Conservation (phyloP, 768 basidiomycete species). For the Lactifluus pinguis region DNA sequence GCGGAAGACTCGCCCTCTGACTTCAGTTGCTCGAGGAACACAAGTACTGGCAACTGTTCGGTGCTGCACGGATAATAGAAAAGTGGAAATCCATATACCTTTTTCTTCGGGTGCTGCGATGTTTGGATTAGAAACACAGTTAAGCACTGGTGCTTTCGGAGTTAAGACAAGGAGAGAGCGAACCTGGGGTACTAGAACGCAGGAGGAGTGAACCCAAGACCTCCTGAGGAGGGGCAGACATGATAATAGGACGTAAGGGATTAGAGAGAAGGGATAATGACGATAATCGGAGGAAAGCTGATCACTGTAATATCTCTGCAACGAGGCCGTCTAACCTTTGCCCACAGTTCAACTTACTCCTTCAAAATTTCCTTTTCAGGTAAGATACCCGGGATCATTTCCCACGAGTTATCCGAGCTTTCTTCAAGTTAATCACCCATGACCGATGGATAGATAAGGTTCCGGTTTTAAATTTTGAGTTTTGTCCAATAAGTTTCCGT, state of each 20-base stretch:
- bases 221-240: slow-evolving; percentile 13
- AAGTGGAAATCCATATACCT: neutral
- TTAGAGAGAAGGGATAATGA: neutral
- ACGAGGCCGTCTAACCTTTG: slow-evolving; percentile 1
- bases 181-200: slow-evolving; percentile 21
- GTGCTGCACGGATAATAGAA: neutral
- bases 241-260: slow-evolving; percentile 1
- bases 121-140: neutral
- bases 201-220: slow-evolving; percentile 18
- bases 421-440: neutral
- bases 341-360: slow-evolving; percentile 8
- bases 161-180: neutral
- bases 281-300: slow-evolving; percentile 2
- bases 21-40: slow-evolving; percentile 17
- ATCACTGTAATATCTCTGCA: slow-evolving; percentile 14
- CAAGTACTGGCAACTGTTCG: slow-evolving; percentile 11
- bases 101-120: slow-evolving; percentile 19
- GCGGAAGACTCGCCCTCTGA: slow-evolving; percentile 10
- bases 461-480: neutral
- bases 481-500: neutral
- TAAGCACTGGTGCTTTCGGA: neutral
- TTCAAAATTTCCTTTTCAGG: slow-evolving; percentile 7
- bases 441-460: neutral
- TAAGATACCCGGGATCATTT: neutral
- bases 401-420: neutral